Evolutionary conservation across 495 filamentous ascomycete genomes (phyloP).

Genomic region (Tuber aestivum): DNA sequence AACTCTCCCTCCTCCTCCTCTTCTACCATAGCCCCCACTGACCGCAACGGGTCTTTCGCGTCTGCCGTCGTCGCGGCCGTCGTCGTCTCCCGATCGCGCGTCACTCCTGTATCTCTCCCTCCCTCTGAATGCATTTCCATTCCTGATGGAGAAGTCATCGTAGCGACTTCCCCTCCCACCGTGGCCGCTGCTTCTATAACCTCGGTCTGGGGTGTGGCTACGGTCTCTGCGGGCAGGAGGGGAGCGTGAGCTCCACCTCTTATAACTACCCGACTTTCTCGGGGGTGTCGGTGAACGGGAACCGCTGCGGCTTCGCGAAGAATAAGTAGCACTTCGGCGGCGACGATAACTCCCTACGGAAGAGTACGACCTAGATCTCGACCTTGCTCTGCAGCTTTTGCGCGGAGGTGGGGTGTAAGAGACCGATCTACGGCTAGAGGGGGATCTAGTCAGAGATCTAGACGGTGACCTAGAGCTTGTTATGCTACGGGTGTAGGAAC

Average conservation of each 20-base stretch:
- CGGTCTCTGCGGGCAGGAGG: constrained; percentile 8
- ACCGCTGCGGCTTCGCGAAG: constrained; percentile 16
- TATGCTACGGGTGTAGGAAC: constrained; percentile 2
- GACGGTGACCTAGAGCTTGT: neutral
- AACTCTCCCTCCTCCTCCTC: constrained; percentile 24
- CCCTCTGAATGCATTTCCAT: constrained; percentile 6
- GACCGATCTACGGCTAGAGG: constrained; percentile 15
- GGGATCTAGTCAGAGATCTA: constrained; percentile 20
- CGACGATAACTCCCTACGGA: constrained; percentile 11
- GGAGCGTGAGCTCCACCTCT: constrained; percentile 13
- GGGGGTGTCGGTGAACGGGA: constrained; percentile 14
- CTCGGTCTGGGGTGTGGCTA: constrained; percentile 7
- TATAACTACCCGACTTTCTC: constrained; percentile 8
- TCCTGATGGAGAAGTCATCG: constrained; percentile 10
- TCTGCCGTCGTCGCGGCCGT: constrained; percentile 9
- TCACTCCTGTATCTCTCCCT: constrained; percentile 10
- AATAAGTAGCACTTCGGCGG: constrained; percentile 26
- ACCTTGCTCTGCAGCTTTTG: constrained; percentile 12
- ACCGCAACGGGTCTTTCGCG: constrained; percentile 11
- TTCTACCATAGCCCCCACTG: constrained; percentile 15
- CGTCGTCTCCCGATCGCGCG: constrained; percentile 6
- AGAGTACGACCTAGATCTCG: constrained; percentile 25
- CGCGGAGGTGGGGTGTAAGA: constrained; percentile 23
- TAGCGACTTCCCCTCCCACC: constrained; percentile 18
- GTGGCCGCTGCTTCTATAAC: constrained; percentile 9